Conservation (phyloP, 768 basidiomycete genomes). For the Pholiota microspora region DNA sequence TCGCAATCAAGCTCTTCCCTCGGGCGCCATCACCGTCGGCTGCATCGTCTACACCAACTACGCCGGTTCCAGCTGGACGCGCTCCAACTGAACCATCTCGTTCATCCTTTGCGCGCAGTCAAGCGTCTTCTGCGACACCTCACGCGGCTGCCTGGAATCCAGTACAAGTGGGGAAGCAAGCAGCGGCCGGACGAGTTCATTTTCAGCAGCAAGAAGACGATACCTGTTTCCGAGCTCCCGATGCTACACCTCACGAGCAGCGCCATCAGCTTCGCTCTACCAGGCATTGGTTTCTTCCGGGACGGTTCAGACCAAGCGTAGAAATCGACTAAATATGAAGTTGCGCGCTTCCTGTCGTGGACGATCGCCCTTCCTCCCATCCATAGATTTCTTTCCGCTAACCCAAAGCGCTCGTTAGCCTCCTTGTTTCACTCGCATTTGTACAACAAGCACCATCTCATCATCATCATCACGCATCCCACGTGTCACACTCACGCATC, state of each 20-base stretch:
- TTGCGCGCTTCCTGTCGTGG: too few species aligned
- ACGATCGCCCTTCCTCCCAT: background rate
- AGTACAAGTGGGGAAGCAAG: slow-evolving; percentile 21
- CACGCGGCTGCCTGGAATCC: slow-evolving; percentile 32
- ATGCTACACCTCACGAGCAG: slow-evolving; percentile 14
- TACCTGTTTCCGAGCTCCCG: slow-evolving; percentile 10
- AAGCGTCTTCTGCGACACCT: slow-evolving; percentile 35
- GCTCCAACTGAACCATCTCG: slow-evolving; percentile 28
- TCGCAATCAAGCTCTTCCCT: slow-evolving; percentile 50
- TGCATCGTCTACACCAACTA: slow-evolving; percentile 31
- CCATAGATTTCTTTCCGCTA: background rate
- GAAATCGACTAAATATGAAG: slow-evolving; percentile 1
- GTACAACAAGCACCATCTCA: background rate
- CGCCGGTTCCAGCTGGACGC: slow-evolving; percentile 29
- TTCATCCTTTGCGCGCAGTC: slow-evolving; percentile 34
- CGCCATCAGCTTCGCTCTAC: slow-evolving; percentile 33
- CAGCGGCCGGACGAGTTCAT: slow-evolving; percentile 11
- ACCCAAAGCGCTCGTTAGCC: background rate
- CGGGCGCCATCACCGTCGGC: slow-evolving; percentile 44
- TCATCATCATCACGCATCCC: background rate
- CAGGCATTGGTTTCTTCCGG: slow-evolving; percentile 54
- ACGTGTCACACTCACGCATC: slow-evolving; percentile 1
- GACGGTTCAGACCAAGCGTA: slow-evolving; percentile 44
- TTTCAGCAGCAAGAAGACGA: slow-evolving; percentile 14
- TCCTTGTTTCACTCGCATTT: background rate